These are phyloP conservation scores for Russula foetens DNA, from an alignment of 768 basidiomycete species.

Conservation along the genomic window DNA sequence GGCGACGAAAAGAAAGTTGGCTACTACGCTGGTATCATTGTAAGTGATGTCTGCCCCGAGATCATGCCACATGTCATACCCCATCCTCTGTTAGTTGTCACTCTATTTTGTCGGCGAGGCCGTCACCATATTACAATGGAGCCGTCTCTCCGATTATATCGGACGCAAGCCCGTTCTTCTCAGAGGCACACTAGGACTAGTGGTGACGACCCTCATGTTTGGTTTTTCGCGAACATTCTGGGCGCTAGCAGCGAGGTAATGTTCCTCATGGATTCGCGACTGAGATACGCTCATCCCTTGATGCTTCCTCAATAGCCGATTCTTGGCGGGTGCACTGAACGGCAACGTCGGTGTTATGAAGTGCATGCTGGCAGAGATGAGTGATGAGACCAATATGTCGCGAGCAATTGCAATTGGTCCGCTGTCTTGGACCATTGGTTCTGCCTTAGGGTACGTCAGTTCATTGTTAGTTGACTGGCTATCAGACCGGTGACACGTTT, in stretches of 20 bases:
- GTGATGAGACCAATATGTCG: constrained; percentile 49
- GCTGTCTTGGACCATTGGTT: constrained; percentile 20
- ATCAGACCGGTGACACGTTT: too few relatives aligned
- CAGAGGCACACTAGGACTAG: constrained; percentile 28
- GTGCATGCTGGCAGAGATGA: constrained; percentile 49
- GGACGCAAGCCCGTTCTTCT: constrained; percentile 44
- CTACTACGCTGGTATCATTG: background rate
- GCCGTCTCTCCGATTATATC: constrained; percentile 37
- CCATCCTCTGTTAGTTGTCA: constrained; percentile 30
- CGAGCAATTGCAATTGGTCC: constrained; percentile 31
- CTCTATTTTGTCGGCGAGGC: constrained; percentile 41
- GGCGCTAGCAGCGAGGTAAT: constrained; percentile 25
- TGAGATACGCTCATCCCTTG: background rate
- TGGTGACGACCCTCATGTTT: constrained; percentile 29
- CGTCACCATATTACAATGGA: constrained; percentile 39
- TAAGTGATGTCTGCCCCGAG: background rate
- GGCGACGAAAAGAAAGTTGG: background rate
- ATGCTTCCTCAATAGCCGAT: background rate
- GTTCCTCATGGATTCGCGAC: too few relatives aligned
- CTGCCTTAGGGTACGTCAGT: background rate
- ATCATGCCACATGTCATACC: background rate
- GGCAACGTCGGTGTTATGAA: background rate
- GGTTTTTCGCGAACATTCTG: constrained; percentile 30
- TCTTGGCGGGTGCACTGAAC: constrained; percentile 3
- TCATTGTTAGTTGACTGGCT: too few relatives aligned